Evolutionary conservation across 768 basidiomycete genomes (phyloP).

Genomic region (Leucosporidium creatinivorum): DNA sequence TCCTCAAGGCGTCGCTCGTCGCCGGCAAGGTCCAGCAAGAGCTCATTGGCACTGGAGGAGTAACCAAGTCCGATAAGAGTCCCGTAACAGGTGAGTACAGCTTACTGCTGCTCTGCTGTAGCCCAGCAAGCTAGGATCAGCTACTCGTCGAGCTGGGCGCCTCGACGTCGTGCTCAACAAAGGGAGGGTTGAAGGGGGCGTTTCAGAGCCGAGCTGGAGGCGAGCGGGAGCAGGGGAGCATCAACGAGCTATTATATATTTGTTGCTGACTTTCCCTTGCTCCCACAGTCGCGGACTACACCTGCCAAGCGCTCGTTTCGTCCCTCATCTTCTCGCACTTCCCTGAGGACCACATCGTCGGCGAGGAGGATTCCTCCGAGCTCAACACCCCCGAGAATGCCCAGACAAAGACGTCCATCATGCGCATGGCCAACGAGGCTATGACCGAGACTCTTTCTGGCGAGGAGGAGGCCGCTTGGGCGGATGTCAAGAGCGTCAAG

Average conservation of each 20-base stretch:
- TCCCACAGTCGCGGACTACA: slow-evolving; percentile 76
- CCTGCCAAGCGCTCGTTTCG: slow-evolving; percentile 86
- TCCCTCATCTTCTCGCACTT: slow-evolving; percentile 68
- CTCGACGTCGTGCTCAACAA: neutral
- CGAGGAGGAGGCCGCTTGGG: slow-evolving; percentile 52
- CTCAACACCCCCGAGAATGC: slow-evolving; percentile 50
- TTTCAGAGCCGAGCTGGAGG: neutral
- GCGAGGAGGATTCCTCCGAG: slow-evolving; percentile 86
- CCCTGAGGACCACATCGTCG: slow-evolving; percentile 79
- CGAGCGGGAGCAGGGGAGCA: no score
- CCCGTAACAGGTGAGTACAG: slow-evolving; percentile 69
- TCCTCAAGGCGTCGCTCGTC: slow-evolving; percentile 73
- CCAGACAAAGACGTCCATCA: slow-evolving; percentile 59
- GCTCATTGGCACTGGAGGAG: slow-evolving; percentile 60
- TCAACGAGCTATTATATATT: no score
- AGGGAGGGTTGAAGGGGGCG: neutral
- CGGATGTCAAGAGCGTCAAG: slow-evolving; percentile 46
- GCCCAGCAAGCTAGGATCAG: neutral
- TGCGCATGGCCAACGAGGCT: slow-evolving; percentile 73
- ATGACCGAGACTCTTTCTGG: slow-evolving; percentile 51
- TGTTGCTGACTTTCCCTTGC: neutral
- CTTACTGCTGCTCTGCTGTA: neutral
- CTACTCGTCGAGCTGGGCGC: neutral
- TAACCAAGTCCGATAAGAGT: slow-evolving; percentile 84
- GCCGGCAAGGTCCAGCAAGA: slow-evolving; percentile 80